Evolutionary conservation across 495 filamentous ascomycete genomes (phyloP), one percentile per base, ranked within the genome.

Genomic region (Venustampulla echinocandica): DNA sequence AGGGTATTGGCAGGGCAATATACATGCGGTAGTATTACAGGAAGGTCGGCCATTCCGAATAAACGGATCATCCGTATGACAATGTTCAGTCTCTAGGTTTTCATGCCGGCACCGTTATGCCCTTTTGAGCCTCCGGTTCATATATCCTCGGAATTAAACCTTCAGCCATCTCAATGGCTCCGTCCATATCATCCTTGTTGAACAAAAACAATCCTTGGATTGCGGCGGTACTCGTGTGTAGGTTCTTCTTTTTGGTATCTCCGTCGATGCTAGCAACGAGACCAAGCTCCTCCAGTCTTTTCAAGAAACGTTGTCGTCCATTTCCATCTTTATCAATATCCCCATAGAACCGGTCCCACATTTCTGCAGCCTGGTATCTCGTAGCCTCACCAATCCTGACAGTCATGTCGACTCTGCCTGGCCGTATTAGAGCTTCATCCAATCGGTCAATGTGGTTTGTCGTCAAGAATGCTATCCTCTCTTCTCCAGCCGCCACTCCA

Each of bases 321-420:
- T 63, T 57, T 10, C 77, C 80, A 40, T 80, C 73, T 10, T 60
- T 43, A 55, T 94, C 87, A n/a, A 85, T 62, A 27, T 88, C 84
- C 2, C 82, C 82, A 51, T 96, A 98, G 64, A 97, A 98, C 22
- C 92, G 77, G 62, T 90, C 83, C 92, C 92, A 98, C 66, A 98
- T 82, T 62, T 83, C 70, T 5, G 66, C 79, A 13, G 90, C 87
- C 62, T 96, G 90, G 60, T 85, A 85, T 42, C 76, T 71, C 27
- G 85, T 88, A 15, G 90, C 87, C 60, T 92, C 85, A 11, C 90
- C 93, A 35, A 98, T 79, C 30, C 85, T 77, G 2, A 94, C 81
- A 34, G 83, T 90, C 81, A 97, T 86, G 63, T 98, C 92, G 1
- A 98, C 87, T 42, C 92, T 74, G 4, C 92, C 92, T 2, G 92